Percentiles rank a stretch among this genome's conserved stretches.
Conservation (phyloP, 78 protist genomes). For the Dictyostelium discoideum region dicty_2.7 NC_007091.3:523501-524000, state of each 20-base stretch:
- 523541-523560: neutral
- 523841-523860: conserved; percentile 60
- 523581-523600: conserved; percentile 33
- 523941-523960: neutral
- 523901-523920: neutral
- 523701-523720: conserved; percentile 24
- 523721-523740: conserved; percentile 33
- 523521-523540: neutral
- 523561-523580: neutral
- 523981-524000: neutral
- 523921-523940: neutral
- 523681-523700: conserved; percentile 22
- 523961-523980: neutral
- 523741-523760: neutral
- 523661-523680: neutral
- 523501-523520: conserved; percentile 6
- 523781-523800: conserved; percentile 31
- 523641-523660: conserved; percentile 38
- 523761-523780: conserved; percentile 21
- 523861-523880: conserved; percentile 2
- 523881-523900: neutral
- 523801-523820: neutral
- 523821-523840: conserved; percentile 8
- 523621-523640: conserved; percentile 11
- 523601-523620: conserved; percentile 52